A percentile compares a stretch with the other conserved stretches of the same genome.
These are phyloP conservation scores for Ophiostoma australiae DNA, from an alignment of 2,329 filamentous ascomycete species.

Conservation along the genomic window DNA sequence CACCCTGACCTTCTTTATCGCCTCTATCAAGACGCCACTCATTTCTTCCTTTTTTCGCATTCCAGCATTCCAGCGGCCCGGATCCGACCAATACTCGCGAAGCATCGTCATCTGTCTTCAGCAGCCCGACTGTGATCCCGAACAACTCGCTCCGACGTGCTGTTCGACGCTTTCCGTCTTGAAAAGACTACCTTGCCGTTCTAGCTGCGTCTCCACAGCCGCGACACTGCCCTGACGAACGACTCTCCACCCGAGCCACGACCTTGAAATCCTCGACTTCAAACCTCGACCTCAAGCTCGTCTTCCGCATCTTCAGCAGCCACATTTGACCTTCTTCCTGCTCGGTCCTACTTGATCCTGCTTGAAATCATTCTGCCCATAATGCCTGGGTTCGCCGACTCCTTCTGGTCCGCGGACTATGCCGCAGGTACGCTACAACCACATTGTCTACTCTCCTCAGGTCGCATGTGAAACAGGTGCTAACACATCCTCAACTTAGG, in stretches of 20 bases:
- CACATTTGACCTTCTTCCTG: not conserved
- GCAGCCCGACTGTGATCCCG: not conserved
- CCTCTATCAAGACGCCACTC: conserved; percentile 6
- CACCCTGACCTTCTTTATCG: conserved; percentile 3
- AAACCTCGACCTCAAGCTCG: not conserved
- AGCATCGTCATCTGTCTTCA: not conserved
- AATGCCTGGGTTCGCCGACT: conserved; percentile 89
- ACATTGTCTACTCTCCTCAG: not conserved
- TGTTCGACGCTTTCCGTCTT: not conserved
- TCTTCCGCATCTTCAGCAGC: not conserved
- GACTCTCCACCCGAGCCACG: not conserved
- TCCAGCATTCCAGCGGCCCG: conserved; percentile 7
- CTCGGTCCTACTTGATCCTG: not conserved
- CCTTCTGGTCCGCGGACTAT: conserved; percentile 98
- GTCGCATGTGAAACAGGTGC: not conserved
- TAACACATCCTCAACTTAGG: conserved; percentile 43
- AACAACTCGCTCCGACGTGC: not conserved
- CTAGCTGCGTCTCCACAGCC: not conserved
- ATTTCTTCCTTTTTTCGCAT: conserved; percentile 10
- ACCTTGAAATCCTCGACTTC: not conserved
- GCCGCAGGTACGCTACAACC: conserved; percentile 64
- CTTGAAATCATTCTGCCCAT: conserved; percentile 32
- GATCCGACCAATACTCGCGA: not conserved
- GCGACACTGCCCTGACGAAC: conserved; percentile 2
- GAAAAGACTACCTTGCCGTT: not conserved